Conservation (phyloP, 805 yeast species). For the Ogataea methanolica region DNA sequence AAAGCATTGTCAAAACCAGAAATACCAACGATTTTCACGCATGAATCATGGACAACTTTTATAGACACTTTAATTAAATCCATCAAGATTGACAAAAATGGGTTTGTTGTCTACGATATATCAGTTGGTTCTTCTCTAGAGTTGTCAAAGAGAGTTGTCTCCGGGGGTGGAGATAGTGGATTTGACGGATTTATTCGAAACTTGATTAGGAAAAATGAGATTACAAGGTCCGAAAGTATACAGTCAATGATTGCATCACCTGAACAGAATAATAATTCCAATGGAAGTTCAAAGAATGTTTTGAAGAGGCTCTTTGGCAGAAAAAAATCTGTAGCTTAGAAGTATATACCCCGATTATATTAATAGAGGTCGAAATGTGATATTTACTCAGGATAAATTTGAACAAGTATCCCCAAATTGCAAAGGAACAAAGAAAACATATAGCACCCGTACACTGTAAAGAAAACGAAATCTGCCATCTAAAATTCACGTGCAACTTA, state of each 20-base stretch:
- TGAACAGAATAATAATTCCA: neutral
- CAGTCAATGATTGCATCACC: constrained; percentile 12
- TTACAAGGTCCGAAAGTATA: constrained; percentile 13
- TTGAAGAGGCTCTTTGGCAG: constrained; percentile 22
- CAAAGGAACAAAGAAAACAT: too few relatives aligned
- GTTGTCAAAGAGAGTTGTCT: neutral
- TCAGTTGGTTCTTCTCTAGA: neutral
- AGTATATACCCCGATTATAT: neutral
- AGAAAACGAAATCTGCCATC: too few relatives aligned
- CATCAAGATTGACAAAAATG: constrained; percentile 11
- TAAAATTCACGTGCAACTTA: too few relatives aligned
- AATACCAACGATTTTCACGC: constrained; percentile 17
- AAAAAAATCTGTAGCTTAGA: constrained; percentile 1
- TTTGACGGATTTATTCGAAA: constrained; percentile 12
- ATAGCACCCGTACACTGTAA: too few relatives aligned
- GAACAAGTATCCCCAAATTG: too few relatives aligned
- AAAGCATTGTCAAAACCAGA: constrained; percentile 18
- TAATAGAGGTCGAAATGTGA: neutral
- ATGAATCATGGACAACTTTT: constrained; percentile 19
- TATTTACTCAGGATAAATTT: too few relatives aligned
- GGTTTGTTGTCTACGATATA: constrained; percentile 15
- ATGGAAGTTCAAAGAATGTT: constrained; percentile 10
- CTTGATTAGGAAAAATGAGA: constrained; percentile 8
- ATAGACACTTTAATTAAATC: constrained; percentile 10
- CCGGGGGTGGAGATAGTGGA: constrained; percentile 2